phyloP scores from a whole-genome alignment of 2,329 filamentous ascomycete species.

The Simplicillium sp. region DNA sequence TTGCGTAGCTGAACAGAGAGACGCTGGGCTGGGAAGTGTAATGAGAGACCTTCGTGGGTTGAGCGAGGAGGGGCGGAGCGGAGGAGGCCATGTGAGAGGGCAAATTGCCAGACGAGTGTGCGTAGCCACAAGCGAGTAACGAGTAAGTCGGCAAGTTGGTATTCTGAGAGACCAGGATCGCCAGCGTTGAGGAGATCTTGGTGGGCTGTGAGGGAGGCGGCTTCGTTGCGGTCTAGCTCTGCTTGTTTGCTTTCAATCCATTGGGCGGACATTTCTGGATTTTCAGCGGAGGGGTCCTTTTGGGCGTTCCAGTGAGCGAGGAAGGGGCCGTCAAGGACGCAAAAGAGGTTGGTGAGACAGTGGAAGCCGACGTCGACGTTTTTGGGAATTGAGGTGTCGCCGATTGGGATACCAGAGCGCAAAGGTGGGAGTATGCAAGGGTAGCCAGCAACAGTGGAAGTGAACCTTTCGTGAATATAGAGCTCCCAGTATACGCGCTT shows the following conservation, averaged over 20 bases:
- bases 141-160: slow-evolving; percentile 30
- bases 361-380: slow-evolving; percentile 27
- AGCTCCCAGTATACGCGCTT: slow-evolving; percentile 46
- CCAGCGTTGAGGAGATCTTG: slow-evolving; percentile 14
- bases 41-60: slow-evolving; percentile 25
- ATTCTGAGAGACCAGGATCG: slow-evolving; percentile 20
- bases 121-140: slow-evolving; percentile 30
- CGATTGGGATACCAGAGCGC: slow-evolving; percentile 16
- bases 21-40: slow-evolving; percentile 28
- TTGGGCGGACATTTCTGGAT: slow-evolving; percentile 19
- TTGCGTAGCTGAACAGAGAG: slow-evolving; percentile 27
- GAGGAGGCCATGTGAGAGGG: slow-evolving; percentile 27
- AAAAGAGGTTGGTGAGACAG: slow-evolving; percentile 25
- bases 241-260: slow-evolving; percentile 31
- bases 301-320: slow-evolving; percentile 25
- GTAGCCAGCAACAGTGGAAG: slow-evolving; percentile 40
- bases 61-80: slow-evolving; percentile 20
- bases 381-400: slow-evolving; percentile 22
- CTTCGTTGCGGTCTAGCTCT: slow-evolving; percentile 27
- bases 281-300: slow-evolving; percentile 11
- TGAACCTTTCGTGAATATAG: slow-evolving; percentile 47
- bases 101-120: slow-evolving; percentile 31
- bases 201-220: slow-evolving; percentile 17
- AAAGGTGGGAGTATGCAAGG: slow-evolving; percentile 24
- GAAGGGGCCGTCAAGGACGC: slow-evolving; percentile 27